Evolutionary conservation across 2,329 filamentous ascomycete genomes (phyloP).

Genomic region (Aspergillus versicolor): DNA sequence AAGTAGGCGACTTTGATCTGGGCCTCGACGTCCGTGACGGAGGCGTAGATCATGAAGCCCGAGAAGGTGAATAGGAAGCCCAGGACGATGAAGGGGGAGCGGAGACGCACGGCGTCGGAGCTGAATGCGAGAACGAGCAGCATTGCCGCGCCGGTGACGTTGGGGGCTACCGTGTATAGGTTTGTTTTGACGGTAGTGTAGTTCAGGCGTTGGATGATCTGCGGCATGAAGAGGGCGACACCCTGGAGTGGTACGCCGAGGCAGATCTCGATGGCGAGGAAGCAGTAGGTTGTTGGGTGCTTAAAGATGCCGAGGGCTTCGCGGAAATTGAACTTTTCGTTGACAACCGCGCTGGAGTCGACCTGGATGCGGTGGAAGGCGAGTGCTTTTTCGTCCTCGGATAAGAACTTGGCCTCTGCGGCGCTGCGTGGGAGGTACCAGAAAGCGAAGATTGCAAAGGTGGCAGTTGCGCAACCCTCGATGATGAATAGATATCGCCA

Average conservation of each 20-base stretch:
- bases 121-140: conserved; percentile 68
- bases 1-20: conserved; percentile 70
- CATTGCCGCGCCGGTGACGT: conserved; percentile 68
- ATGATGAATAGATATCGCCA: conserved; percentile 51
- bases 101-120: conserved; percentile 22
- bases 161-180: conserved; percentile 65
- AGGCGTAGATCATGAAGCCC: conserved; percentile 76
- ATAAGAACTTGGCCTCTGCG: conserved; percentile 41
- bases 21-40: conserved; percentile 61
- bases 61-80: conserved; percentile 73
- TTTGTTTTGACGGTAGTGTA: conserved; percentile 64
- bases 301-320: conserved; percentile 30
- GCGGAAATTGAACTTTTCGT: conserved; percentile 31
- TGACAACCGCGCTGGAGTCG: conserved; percentile 33
- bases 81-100: conserved; percentile 65
- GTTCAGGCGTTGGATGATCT: conserved; percentile 34
- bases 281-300: conserved; percentile 28
- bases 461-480: conserved; percentile 43
- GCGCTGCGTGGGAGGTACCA: conserved; percentile 42
- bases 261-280: conserved; percentile 29
- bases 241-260: conserved; percentile 29
- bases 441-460: conserved; percentile 39
- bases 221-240: conserved; percentile 31
- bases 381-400: conserved; percentile 34
- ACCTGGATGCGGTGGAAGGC: conserved; percentile 37